These are phyloP conservation scores for Phalaenopsis aphrodite DNA, from an alignment of 106 monocot genomes.

Conservation along the genomic window DNA sequence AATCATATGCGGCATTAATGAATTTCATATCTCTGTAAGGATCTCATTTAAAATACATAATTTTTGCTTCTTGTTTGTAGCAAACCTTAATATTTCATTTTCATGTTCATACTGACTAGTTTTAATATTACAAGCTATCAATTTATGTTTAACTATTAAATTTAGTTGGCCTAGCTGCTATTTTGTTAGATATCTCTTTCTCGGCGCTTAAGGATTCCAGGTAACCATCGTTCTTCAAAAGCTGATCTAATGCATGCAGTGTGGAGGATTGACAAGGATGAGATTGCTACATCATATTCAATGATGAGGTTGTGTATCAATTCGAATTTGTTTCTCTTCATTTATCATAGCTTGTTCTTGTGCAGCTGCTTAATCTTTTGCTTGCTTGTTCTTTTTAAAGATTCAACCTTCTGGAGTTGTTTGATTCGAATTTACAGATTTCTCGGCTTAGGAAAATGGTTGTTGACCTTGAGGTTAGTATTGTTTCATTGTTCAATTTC, in stretches of 20 bases:
- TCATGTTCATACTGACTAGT: not conserved
- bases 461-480: slow-evolving; percentile 83
- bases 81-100: not conserved
- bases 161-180: not conserved
- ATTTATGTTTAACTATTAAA: not conserved
- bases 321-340: not conserved
- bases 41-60: not conserved
- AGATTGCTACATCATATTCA: slow-evolving; percentile 66
- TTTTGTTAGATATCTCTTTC: slow-evolving; percentile 54
- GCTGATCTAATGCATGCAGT: slow-evolving; percentile 35
- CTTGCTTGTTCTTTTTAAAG: slow-evolving; percentile 27
- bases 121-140: not conserved
- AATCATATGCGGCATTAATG: slow-evolving; percentile 45
- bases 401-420: slow-evolving; percentile 77
- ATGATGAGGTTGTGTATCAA: slow-evolving; percentile 61
- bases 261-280: slow-evolving; percentile 95
- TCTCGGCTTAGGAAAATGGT: slow-evolving; percentile 66
- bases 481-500: not conserved
- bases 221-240: slow-evolving; percentile 27
- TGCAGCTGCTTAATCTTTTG: not conserved
- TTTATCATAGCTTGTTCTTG: not conserved
- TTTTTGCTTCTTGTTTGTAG: not conserved
- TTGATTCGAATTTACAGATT: slow-evolving; percentile 41
- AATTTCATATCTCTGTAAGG: slow-evolving; percentile 49
- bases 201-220: slow-evolving; percentile 67